A percentile compares a stretch with the other conserved stretches of the same genome.
Evolutionary conservation across 345 rosid genomes (phyloP).

Genomic region (Iberis pinnata): DNA sequence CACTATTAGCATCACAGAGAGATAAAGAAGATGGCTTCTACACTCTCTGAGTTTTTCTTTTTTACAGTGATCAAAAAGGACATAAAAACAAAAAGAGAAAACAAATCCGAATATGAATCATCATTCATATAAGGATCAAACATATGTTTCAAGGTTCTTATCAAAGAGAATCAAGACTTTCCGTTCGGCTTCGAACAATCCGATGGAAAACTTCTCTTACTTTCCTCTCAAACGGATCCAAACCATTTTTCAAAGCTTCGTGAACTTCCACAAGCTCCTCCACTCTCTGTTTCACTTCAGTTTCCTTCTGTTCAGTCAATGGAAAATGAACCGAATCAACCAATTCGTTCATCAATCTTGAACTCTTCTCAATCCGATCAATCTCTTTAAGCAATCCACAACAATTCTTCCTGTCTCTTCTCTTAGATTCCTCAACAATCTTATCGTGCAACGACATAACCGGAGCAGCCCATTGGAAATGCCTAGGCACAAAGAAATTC

Average conservation of each 20-base stretch:
- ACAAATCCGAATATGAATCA: constrained; percentile 5
- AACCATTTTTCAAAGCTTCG: constrained; percentile 48
- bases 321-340: constrained; percentile 70
- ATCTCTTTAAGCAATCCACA: constrained; percentile 84
- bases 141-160: background rate
- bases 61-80: no score
- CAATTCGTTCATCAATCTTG: constrained; percentile 55
- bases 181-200: constrained; percentile 77
- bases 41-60: no score
- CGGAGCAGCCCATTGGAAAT: constrained; percentile 59
- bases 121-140: constrained; percentile 4
- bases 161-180: constrained; percentile 61
- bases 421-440: constrained; percentile 74
- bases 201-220: constrained; percentile 83
- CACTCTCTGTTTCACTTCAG: constrained; percentile 55
- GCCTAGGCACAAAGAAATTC: constrained; percentile 63
- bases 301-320: constrained; percentile 45
- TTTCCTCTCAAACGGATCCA: constrained; percentile 78
- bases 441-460: constrained; percentile 59
- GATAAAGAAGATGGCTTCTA: no score
- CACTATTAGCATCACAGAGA: no score
- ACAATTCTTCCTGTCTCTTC: constrained; percentile 61
- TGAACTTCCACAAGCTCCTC: constrained; percentile 48
- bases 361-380: constrained; percentile 57
- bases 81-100: no score